Conservation (phyloP, 495 filamentous ascomycete species). For the Amorphotheca resinae region DNA sequence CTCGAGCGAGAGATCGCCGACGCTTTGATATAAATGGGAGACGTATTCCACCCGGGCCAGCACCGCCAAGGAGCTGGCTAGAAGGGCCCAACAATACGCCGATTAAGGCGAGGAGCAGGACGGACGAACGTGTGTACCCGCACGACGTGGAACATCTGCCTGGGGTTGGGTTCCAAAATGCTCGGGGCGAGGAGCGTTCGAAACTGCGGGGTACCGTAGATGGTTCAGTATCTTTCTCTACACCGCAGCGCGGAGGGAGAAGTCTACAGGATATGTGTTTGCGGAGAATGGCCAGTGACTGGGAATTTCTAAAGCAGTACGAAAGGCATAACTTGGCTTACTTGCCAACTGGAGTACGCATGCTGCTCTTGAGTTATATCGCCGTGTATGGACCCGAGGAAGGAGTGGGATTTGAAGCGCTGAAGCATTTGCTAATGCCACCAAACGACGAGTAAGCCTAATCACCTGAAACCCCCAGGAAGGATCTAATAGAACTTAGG, state of each 20-base stretch:
- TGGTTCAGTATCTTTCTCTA: too few relatives aligned
- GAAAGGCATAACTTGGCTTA: conserved; percentile 53
- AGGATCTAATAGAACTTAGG: too few relatives aligned
- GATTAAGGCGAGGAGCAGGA: neutral
- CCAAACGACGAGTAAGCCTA: conserved; percentile 1
- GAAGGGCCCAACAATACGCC: conserved; percentile 21
- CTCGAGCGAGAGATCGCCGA: conserved; percentile 14
- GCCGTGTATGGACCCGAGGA: conserved; percentile 35
- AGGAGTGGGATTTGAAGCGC: conserved; percentile 31
- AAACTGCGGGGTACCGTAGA: neutral
- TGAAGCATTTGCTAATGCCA: conserved; percentile 17
- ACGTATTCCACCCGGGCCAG: conserved; percentile 50
- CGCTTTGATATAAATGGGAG: conserved; percentile 29
- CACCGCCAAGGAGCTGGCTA: conserved; percentile 62
- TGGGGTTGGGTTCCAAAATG: conserved; percentile 19
- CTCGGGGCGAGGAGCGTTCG: too few relatives aligned
- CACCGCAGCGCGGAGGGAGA: conserved; percentile 23
- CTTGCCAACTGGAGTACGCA: conserved; percentile 48
- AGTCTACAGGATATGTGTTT: conserved; percentile 43
- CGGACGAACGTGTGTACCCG: conserved; percentile 18
- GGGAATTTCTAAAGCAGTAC: conserved; percentile 54
- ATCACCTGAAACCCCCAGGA: conserved; percentile 8
- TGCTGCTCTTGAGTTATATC: conserved; percentile 50
- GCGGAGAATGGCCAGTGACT: conserved; percentile 51
- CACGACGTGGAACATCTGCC: conserved; percentile 30